Evolutionary conservation across 345 rosid genomes (phyloP).

Genomic region (Balakata baccata): DNA sequence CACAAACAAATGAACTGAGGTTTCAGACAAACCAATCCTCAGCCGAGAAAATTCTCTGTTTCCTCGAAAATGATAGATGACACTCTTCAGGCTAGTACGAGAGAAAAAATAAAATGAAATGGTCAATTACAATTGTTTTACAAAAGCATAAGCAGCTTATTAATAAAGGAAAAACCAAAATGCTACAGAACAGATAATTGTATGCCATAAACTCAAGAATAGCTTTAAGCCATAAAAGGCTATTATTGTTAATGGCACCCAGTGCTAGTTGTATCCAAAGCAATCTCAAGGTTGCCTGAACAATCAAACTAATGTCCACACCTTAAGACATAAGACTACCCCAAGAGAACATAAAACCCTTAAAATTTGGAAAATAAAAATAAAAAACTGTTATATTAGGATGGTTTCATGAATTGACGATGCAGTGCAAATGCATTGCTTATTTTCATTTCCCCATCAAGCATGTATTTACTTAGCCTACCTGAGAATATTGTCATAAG

Average conservation of each 20-base stretch:
- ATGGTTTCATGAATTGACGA: not conserved
- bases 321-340: not conserved
- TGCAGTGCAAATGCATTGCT: not conserved
- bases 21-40: conserved; percentile 57
- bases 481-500: not conserved
- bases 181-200: not conserved
- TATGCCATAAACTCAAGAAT: not conserved
- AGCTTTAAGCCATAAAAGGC: not conserved
- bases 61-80: conserved; percentile 67
- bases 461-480: not conserved
- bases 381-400: not conserved
- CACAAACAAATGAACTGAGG: not conserved
- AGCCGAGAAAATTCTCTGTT: conserved; percentile 78
- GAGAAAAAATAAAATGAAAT: not conserved
- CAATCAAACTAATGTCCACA: not conserved
- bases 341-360: not conserved
- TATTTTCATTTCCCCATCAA: not conserved
- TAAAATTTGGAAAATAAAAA: not conserved
- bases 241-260: not conserved
- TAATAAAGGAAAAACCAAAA: not conserved
- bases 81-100: conserved; percentile 46
- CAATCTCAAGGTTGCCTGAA: not conserved
- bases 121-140: not conserved
- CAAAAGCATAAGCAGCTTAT: not conserved
- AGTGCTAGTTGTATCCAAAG: not conserved